Evolutionary conservation across 257 asterid genomes (phyloP), one percentile per base, ranked within the genome.

Genomic region (Oldenlandia corymbosa): DNA sequence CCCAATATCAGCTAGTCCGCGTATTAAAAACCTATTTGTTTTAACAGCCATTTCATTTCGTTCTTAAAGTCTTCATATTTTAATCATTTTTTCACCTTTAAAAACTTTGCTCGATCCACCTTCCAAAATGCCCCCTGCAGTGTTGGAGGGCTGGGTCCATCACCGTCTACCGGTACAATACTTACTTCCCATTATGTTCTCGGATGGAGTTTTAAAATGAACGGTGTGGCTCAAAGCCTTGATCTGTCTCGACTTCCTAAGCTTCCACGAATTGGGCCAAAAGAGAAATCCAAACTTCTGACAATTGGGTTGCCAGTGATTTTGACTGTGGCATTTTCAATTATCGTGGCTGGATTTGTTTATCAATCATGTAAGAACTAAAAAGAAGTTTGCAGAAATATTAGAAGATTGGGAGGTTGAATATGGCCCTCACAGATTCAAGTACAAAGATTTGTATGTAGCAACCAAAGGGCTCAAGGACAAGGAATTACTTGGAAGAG

Each of bases 351-450:
- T 0, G 36, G 14, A 27, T 5, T 20, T 49, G n/a, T 7, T 49
- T 1, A 49, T 31, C 1, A 27, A 65, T 57, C 55, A 69, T 43
- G 58, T 67, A 30, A 72, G 58, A 65, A 75, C 76, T 43, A 74
- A 62, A 46, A 65, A 68, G 73, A 84, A 79, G 60, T 80, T 39
- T 47, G 83, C 84, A 1, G 93, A 87, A 67, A 51, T 77, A 2
- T 69, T 87, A 23, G 95, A 87, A 54, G 84, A 69, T 5, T 87
- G 95, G 95, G 95, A 87, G 52, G 56, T 65, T 5, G 84, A 77
- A n/a, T 79, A 79, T 31, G 67, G 74, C 7, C 78, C 90, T 13
- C 90, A 83, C 17, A 85, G 95, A 62, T 83, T 75, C 66, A 73
- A 21, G 45, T 87, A 79, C 70, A 83, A 79, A 57, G 93, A 87